phyloP scores from a whole-genome alignment of 805 yeast genomes.

The Teunomyces aglyptinius region DNA sequence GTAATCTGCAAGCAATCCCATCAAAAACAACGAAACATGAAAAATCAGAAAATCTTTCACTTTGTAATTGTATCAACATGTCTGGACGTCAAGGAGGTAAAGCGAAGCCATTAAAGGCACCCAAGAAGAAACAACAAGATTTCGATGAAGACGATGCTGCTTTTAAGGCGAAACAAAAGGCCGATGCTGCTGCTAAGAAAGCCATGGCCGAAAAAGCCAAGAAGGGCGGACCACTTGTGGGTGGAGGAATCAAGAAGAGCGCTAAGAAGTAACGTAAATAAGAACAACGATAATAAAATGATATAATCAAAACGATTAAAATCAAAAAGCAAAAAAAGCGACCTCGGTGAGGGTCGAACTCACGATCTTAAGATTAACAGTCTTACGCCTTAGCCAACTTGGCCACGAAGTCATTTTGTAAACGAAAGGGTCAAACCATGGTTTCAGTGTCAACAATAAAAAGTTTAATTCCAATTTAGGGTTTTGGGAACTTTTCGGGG shows the following conservation, averaged over 20 bases:
- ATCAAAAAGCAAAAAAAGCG: conserved; percentile 4
- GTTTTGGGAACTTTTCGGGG: too few species aligned
- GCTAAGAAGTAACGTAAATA: conserved; percentile 25
- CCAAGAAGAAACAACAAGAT: conserved; percentile 77
- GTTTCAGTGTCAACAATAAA: neutral
- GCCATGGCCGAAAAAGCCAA: conserved; percentile 84
- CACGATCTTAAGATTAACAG: conserved; percentile 19
- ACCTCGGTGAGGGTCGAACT: conserved; percentile 19
- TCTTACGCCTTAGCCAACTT: conserved; percentile 19
- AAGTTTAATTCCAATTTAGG: too few species aligned
- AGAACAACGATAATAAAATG: neutral
- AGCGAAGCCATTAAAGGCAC: conserved; percentile 83
- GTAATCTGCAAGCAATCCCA: neutral
- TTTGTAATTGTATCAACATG: conserved; percentile 47
- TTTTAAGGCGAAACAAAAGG: conserved; percentile 90
- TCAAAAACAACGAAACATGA: neutral
- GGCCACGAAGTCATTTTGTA: conserved; percentile 14
- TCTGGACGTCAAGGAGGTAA: conserved; percentile 98
- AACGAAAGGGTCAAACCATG: neutral
- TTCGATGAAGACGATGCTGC: conserved; percentile 86
- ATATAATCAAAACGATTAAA: neutral
- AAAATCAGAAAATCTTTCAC: neutral
- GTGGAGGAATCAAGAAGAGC: conserved; percentile 95
- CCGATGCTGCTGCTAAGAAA: conserved; percentile 90
- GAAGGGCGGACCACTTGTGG: conserved; percentile 86